Evolutionary conservation across 208 protist species (phyloP), one percentile per base, ranked within the genome.

Genomic region (Trypanosomatidae sp.): DNA sequence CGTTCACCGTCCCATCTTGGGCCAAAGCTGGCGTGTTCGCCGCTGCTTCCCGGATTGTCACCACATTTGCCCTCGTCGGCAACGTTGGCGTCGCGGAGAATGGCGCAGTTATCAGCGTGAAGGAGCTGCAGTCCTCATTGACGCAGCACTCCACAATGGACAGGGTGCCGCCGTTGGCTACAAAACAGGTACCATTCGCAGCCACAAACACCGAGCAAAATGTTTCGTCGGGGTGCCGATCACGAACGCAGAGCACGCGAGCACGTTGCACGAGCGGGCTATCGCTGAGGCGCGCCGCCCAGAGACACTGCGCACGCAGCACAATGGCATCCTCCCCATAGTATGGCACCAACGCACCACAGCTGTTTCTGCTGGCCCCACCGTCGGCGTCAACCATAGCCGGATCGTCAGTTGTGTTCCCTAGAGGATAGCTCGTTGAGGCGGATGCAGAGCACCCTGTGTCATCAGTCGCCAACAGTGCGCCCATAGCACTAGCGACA

Each of bases 91-190:
- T 81, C 13, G 70, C 84, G 19, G 77, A 79, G 7, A 76, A 76
- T 8, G 68, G 75, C 17, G 76, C 83, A 0, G 72, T 77, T 73
- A 89, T 85, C 10, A 95, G 69, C 15, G 90, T 90, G 80, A 94
- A 96, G 59, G 86, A 88, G 66, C 82, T 88, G 81, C 84, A 91
- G 73, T 93, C 90, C 22, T 84, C 70, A 74, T 82, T 86, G 25
- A 95, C 84, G 50, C 64, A 73, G 73, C 85, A 94, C 82, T 89
- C 80, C 60, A 92, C 83, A 6, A 80, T 74, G 19, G 73, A 71
- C 41, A 72, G 59, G 52, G 66, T 81, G 69, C 80, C 79, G 33
- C 82, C 67, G 71, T 93, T 82, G 39, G 94, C 62, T 9, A 80
- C 79, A 67, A 84, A 93, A 72, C 90, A 92, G 1, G 76, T 89